Evolutionary conservation across 768 basidiomycete species (phyloP).

Genomic region (Cyathus striatus): DNA sequence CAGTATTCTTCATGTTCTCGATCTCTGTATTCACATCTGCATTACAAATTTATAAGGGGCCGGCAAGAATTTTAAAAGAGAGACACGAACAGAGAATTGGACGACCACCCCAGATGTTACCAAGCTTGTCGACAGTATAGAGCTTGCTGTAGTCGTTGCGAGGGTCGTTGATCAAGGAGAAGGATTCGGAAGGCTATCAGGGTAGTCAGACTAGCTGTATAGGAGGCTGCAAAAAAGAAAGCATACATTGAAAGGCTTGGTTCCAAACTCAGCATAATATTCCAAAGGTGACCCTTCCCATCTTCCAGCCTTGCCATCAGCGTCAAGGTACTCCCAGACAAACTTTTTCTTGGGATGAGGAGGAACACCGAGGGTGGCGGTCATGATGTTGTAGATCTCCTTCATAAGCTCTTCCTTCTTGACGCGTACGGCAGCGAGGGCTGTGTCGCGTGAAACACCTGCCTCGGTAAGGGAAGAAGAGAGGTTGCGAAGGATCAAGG

Average conservation of each 20-base stretch:
- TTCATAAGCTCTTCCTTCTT: conserved; percentile 84
- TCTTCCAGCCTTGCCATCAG: conserved; percentile 63
- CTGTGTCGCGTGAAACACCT: conserved; percentile 39
- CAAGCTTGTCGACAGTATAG: conserved; percentile 90
- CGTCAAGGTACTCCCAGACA: conserved; percentile 86
- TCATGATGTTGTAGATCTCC: conserved; percentile 82
- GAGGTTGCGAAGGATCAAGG: conserved; percentile 71
- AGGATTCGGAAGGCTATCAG: conserved; percentile 70
- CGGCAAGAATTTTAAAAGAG: conserved; percentile 1
- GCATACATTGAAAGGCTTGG: conserved; percentile 53
- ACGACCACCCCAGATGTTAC: conserved; percentile 87
- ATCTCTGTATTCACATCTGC: conserved; percentile 88
- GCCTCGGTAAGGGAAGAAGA: conserved; percentile 47
- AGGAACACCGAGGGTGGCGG: conserved; percentile 82
- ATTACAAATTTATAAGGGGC: conserved; percentile 1
- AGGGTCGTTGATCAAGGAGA: conserved; percentile 95
- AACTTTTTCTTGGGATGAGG: conserved; percentile 69
- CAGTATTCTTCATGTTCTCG: conserved; percentile 73
- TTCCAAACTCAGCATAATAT: conserved; percentile 66
- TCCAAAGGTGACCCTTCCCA: conserved; percentile 83
- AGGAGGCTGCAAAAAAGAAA: background rate
- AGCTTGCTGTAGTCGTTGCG: conserved; percentile 78
- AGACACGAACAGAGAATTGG: conserved; percentile 70
- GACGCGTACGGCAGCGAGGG: conserved; percentile 54
- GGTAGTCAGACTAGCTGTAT: conserved; percentile 1